Conservation (phyloP, 306 rosid species). For the Senna siamea region DNA sequence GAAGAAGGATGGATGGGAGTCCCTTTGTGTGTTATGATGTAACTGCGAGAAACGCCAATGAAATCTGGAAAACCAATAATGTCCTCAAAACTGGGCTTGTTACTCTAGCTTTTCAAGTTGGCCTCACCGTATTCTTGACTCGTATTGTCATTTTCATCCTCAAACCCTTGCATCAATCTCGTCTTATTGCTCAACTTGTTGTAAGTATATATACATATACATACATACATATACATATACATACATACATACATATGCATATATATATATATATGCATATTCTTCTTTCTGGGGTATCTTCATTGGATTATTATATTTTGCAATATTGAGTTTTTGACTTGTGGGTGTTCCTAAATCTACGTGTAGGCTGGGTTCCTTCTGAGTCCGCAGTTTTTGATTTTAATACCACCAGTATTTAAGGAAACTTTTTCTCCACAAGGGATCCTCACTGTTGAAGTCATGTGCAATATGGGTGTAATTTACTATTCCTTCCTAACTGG, state of each 20-base stretch:
- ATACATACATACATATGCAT: too few relatives aligned
- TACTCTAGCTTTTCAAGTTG: conserved; percentile 19
- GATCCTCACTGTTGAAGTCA: conserved; percentile 23
- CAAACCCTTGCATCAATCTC: conserved; percentile 46
- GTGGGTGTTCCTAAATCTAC: too few relatives aligned
- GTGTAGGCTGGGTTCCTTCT: conserved; percentile 46
- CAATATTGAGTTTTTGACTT: too few relatives aligned
- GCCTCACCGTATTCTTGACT: background rate
- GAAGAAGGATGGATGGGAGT: background rate
- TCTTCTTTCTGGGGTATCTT: too few relatives aligned
- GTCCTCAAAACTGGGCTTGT: conserved; percentile 23
- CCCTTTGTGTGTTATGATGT: conserved; percentile 17
- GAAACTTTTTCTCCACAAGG: conserved; percentile 16
- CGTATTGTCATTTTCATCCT: conserved; percentile 10
- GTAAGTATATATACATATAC: conserved; percentile 30
- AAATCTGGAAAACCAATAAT: conserved; percentile 39
- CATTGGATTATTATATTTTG: too few relatives aligned
- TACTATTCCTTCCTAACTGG: conserved; percentile 51
- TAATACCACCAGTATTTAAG: accelerated
- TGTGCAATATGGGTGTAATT: conserved; percentile 35
- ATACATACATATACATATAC: too few relatives aligned
- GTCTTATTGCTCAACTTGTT: conserved; percentile 35
- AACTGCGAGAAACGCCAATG: background rate
- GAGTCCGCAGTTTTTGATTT: conserved; percentile 28
- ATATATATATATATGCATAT: too few relatives aligned